Percentiles rank a stretch among this genome's conserved stretches.
These are phyloP conservation scores for Penicillium sp. DNA, from an alignment of 2,329 filamentous ascomycete species.

Conservation along the genomic window DNA sequence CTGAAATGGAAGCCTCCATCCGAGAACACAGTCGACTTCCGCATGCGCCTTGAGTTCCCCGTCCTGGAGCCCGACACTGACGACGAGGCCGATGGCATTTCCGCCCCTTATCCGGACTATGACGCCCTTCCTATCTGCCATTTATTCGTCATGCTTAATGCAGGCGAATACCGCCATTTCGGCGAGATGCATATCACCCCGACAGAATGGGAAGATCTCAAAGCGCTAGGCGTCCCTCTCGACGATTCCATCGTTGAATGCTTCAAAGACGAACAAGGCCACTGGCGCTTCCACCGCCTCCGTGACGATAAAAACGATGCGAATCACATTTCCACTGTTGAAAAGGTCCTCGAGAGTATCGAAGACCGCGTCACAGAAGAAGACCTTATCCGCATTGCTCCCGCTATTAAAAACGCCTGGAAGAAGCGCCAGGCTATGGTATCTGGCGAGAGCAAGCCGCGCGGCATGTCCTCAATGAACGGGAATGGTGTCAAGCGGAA, in stretches of 20 bases:
- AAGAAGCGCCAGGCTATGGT: constrained; percentile 57
- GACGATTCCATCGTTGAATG: constrained; percentile 88
- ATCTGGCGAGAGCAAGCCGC: constrained; percentile 25
- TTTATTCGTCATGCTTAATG: constrained; percentile 65
- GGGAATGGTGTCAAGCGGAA: constrained; percentile 41
- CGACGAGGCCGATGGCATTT: constrained; percentile 63
- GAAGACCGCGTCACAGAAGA: constrained; percentile 76
- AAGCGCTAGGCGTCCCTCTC: constrained; percentile 67
- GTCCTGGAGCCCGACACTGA: constrained; percentile 61
- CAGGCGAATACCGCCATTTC: constrained; percentile 62
- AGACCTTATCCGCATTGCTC: constrained; percentile 67
- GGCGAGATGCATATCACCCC: constrained; percentile 64
- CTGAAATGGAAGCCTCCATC: constrained; percentile 96
- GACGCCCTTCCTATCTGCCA: constrained; percentile 70
- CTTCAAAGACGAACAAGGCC: constrained; percentile 66
- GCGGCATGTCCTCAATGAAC: constrained; percentile 26
- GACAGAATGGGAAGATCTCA: constrained; percentile 79
- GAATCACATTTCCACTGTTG: constrained; percentile 80
- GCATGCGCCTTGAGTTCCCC: constrained; percentile 72
- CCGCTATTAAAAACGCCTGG: constrained; percentile 72
- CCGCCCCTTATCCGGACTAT: constrained; percentile 67
- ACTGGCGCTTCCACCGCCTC: constrained; percentile 85
- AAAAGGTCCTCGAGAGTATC: constrained; percentile 86
- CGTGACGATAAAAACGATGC: constrained; percentile 88
- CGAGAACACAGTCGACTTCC: constrained; percentile 94